phyloP scores from a whole-genome alignment of 176 grass and related monocot genomes.

The Rhynchospora pubera region DNA sequence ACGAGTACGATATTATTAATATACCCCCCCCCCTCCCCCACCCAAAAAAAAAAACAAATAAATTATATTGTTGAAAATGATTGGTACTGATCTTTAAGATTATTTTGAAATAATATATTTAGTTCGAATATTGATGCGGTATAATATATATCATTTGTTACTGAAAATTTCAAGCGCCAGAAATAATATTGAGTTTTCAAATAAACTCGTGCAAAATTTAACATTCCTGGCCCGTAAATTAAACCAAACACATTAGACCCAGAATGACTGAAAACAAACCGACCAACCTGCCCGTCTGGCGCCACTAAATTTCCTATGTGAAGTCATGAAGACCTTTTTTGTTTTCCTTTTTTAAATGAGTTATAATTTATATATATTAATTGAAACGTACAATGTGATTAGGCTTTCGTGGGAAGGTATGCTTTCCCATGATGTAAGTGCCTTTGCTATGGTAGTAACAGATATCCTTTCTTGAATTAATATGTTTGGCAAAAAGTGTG shows the following conservation, averaged over 20 bases:
- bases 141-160: too few species aligned
- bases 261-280: not conserved
- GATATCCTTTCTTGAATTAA: not conserved
- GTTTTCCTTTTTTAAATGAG: not conserved
- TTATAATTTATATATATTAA: not conserved
- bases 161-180: not conserved
- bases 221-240: not conserved
- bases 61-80: too few species aligned
- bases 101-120: too few species aligned
- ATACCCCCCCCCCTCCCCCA: too few species aligned
- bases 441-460: not conserved
- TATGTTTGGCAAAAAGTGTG: slow-evolving; percentile 14
- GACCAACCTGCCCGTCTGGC: not conserved
- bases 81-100: too few species aligned
- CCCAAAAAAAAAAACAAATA: too few species aligned
- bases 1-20: too few species aligned
- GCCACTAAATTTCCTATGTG: not conserved
- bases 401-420: not conserved
- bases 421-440: slow-evolving; percentile 7
- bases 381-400: slow-evolving; percentile 5
- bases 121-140: too few species aligned
- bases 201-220: not conserved
- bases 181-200: not conserved
- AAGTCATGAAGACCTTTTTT: not conserved
- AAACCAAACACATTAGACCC: not conserved